These are phyloP conservation scores for Trichophyton mentagrophytes DNA, from an alignment of 2,329 filamentous ascomycete species.

Conservation along the genomic window DNA sequence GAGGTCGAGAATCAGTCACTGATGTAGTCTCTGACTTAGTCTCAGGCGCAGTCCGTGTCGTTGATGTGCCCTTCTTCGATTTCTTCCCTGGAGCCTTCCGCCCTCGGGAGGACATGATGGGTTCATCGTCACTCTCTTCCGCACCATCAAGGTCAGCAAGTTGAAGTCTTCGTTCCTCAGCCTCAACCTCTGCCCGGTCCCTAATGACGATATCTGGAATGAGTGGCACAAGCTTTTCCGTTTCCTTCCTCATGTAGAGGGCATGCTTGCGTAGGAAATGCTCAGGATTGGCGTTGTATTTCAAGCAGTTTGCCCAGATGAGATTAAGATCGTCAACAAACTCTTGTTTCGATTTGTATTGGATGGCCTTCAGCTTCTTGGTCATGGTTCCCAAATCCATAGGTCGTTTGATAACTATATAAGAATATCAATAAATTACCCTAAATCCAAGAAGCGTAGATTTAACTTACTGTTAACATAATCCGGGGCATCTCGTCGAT, in stretches of 20 bases:
- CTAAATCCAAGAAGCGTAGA: background rate
- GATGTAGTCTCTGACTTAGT: conserved; percentile 29
- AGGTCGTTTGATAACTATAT: conserved; percentile 74
- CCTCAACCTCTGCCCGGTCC: conserved; percentile 87
- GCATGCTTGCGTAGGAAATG: conserved; percentile 87
- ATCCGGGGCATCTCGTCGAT: conserved; percentile 92
- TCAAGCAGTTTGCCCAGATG: conserved; percentile 94
- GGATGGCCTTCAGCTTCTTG: conserved; percentile 76
- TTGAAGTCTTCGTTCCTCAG: conserved; percentile 67
- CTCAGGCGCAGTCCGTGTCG: conserved; percentile 51
- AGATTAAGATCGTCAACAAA: conserved; percentile 88
- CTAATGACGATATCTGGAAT: conserved; percentile 88
- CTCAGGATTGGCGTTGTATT: conserved; percentile 81
- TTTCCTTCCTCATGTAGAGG: conserved; percentile 91
- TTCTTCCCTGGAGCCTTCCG: conserved; percentile 73
- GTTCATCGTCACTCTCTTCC: conserved; percentile 92
- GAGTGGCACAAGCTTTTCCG: conserved; percentile 85
- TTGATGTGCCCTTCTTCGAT: conserved; percentile 52
- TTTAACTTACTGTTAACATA: conserved; percentile 68
- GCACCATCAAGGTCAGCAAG: conserved; percentile 67
- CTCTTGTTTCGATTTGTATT: conserved; percentile 80
- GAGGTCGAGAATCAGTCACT: conserved; percentile 35
- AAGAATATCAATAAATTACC: background rate
- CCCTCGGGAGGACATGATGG: conserved; percentile 93
- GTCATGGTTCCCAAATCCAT: conserved; percentile 99